A percentile compares a stretch with the other conserved stretches of the same genome.
Evolutionary conservation across 176 grass and related monocot species (phyloP).

Genomic region (Cymbopogon citratus): DNA sequence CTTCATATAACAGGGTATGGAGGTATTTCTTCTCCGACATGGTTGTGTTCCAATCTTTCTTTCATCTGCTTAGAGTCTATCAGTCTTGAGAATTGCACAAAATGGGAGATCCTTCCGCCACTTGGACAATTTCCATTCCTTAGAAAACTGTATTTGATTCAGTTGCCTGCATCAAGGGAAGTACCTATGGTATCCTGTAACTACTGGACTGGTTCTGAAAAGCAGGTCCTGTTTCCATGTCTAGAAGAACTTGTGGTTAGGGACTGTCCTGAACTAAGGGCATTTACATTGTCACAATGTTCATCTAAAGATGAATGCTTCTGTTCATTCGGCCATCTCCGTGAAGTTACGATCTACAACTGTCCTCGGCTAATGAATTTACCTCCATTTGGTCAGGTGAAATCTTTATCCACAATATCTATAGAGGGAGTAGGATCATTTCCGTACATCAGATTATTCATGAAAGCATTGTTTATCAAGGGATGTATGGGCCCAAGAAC

Average conservation of each 20-base stretch:
- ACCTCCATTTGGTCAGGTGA: neutral
- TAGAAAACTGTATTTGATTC: neutral
- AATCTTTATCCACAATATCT: neutral
- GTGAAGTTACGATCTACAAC: neutral
- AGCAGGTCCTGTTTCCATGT: neutral
- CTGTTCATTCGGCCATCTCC: neutral
- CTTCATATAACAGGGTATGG: neutral
- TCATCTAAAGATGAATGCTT: neutral
- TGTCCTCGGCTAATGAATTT: conserved; percentile 4
- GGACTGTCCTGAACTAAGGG: conserved; percentile 2
- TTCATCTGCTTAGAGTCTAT: neutral
- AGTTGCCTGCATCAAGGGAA: conserved; percentile 7
- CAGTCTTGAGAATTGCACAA: neutral
- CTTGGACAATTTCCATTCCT: neutral
- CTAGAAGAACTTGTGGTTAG: conserved; percentile 4
- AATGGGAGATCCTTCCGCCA: neutral
- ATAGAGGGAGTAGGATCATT: neutral
- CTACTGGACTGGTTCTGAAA: neutral
- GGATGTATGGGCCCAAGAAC: neutral
- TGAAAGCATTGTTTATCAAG: neutral
- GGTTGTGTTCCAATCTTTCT: neutral
- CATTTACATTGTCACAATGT: neutral
- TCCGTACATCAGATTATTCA: conserved; percentile 5
- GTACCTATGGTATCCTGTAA: neutral
- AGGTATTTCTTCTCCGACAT: neutral